Evolutionary conservation across 148 eudicot species (phyloP), one percentile per base, ranked within the genome.

Genomic region (Vaccinium vitisidaea): DNA sequence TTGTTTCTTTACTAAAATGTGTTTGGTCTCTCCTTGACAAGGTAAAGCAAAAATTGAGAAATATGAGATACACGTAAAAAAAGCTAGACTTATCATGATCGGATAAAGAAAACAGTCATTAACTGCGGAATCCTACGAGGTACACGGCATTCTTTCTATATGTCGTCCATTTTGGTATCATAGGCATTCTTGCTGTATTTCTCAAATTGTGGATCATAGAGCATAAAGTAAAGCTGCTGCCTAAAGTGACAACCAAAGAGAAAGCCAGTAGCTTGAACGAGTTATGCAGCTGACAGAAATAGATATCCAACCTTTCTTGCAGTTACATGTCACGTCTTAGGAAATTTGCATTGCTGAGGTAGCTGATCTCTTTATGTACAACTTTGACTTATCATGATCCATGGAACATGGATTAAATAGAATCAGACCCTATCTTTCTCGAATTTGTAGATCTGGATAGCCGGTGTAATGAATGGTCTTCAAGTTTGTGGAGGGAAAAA

Each of bases 351-450:
- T 43, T 43, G 46, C n/a, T 61, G 69, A 67, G 0, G 36, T 67
- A 25, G 71, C 71, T 32, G 13, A 1, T 14, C 1, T 50, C 13
- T 43, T 75, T 43, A 15, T 15, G 36, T 8, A 46, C 80, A 46
- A 59, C 65, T 79, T 79, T 32, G 58, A 79, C 81, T 54, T 79
- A 49, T 39, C 81, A 13, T 79, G 23, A 16, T 27, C 61, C 9
- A 30, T 27, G 43, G 49, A 36, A 18, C 25, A 32, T 79, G 8
- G 43, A 25, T 18, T 30, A 53, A 30, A 21, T n/a, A 79, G 46
- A 27, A 46, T 75, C 21, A 16, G 21, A 79, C 65, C 19, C 14
- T 9, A 4, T 27, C 63, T 19, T 79, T 27, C 32, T 27, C 18
- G 8, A 48, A 14, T 27, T 27, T 54, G 36, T 54, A 18, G 25